Evolutionary conservation across 352 stramenopile genomes (phyloP).

Genomic region (Globisporangium nodosum): DNA sequence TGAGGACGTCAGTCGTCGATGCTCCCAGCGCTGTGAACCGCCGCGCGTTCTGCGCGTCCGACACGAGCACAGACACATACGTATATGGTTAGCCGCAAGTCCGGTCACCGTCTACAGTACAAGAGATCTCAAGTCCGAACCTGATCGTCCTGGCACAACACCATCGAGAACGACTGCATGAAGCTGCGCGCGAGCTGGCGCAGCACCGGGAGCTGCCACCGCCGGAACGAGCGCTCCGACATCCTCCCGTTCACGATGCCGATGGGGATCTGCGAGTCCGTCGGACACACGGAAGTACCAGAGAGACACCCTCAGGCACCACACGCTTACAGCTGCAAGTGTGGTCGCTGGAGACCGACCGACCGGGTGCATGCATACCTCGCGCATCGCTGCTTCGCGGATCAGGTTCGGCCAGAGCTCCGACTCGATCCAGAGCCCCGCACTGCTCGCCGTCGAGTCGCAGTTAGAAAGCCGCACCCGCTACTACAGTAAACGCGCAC

Average conservation of each 20-base stretch:
- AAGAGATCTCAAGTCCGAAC: constrained; percentile 17
- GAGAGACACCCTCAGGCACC: too few relatives aligned
- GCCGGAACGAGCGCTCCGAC: constrained; percentile 37
- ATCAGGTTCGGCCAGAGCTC: constrained; percentile 80
- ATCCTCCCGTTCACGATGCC: constrained; percentile 64
- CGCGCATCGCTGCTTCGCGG: constrained; percentile 23
- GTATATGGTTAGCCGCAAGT: not conserved
- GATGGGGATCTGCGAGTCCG: constrained; percentile 30
- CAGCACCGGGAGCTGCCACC: constrained; percentile 44
- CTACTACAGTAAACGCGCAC: not conserved
- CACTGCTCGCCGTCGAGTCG: constrained; percentile 17
- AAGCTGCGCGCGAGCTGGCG: constrained; percentile 19
- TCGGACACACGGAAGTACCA: not conserved
- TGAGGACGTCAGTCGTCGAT: constrained; percentile 16
- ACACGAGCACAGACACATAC: not conserved
- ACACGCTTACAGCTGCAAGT: too few relatives aligned
- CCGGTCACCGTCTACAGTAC: not conserved
- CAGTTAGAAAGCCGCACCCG: too few relatives aligned
- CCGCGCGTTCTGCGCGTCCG: constrained; percentile 26
- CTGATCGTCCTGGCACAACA: constrained; percentile 55
- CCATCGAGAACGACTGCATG: constrained; percentile 38
- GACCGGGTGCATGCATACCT: too few relatives aligned
- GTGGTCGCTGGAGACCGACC: too few relatives aligned
- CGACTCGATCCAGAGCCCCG: constrained; percentile 73
- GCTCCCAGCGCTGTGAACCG: constrained; percentile 47